Evolutionary conservation across 2,329 filamentous ascomycete genomes (phyloP), one percentile per base, ranked within the genome.

Genomic region (Fusarium sp.): DNA sequence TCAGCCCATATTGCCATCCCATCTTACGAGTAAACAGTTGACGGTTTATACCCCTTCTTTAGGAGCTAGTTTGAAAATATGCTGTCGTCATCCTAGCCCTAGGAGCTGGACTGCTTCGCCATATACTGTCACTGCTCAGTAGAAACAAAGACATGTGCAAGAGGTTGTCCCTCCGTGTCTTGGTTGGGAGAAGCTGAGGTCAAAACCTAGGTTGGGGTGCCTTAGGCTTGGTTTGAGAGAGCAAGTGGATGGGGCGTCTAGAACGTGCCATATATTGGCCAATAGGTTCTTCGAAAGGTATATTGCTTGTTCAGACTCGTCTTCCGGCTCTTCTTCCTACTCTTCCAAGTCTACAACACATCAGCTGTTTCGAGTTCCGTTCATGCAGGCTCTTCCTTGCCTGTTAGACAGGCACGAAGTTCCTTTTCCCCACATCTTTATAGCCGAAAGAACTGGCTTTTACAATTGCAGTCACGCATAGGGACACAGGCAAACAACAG

Each of bases 401-500:
- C 6, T 24, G 34, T n/a, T 24, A 38, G 22, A 20, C 22, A 27
- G 56, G 16, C 34, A 37, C 10, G 5, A 40, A 24, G 34, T 52
- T 52, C 47, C 14, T 40, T 40, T 40, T 24, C 56, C 40, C 56
- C 56, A 58, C 35, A 38, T 24, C 16, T 38, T n/a, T 27, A 9
- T 14, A 34, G 31, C 52, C 29, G n/a, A 57, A 18, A 35, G 20
- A 40, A 27, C 10, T 27, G 16, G 22, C 34, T 29, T 38, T 29
- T 27, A 37, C n/a, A 38, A 6, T 22, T 58, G 16, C 20, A 58
- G 56, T 58, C 56, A 58, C 56, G 22, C 35, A 27, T 14, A 42
- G 11, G 35, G 37, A 70, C 40, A 27, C 54, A 57, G 22, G 56
- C 42, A 72, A 54, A 64, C 18, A 64, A 61, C 47, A 58, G 27